Evolutionary conservation across 1,284 basidiomycete genomes (phyloP).

Genomic region (Mycosarcoma mackinlayi): DNA sequence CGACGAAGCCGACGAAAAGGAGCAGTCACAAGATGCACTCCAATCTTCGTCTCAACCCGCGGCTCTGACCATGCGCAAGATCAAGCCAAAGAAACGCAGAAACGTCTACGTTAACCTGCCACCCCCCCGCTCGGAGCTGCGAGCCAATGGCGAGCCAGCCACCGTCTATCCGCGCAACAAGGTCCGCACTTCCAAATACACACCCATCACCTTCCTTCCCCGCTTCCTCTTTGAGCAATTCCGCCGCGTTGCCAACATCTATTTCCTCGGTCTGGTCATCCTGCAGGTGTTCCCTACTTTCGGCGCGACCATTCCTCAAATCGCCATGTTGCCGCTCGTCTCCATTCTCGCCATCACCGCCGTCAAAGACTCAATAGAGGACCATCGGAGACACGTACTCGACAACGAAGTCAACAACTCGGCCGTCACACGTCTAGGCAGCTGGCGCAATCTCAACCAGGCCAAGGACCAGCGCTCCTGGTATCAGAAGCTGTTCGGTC

Average conservation of each 20-base stretch:
- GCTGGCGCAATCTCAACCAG: constrained; percentile 90
- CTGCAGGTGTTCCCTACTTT: constrained; percentile 91
- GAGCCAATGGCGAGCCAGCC: constrained; percentile 80
- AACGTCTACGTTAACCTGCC: constrained; percentile 63
- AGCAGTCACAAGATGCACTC: not conserved
- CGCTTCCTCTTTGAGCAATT: constrained; percentile 66
- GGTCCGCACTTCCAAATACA: constrained; percentile 94
- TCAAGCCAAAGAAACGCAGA: constrained; percentile 57
- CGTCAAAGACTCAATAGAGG: constrained; percentile 93
- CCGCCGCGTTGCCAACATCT: constrained; percentile 85
- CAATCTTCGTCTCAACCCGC: constrained; percentile 16
- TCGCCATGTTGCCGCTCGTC: constrained; percentile 85
- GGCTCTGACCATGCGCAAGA: constrained; percentile 49
- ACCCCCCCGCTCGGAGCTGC: constrained; percentile 75
- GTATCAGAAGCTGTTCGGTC: constrained; percentile 80
- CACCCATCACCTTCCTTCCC: constrained; percentile 87
- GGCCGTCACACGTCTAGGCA: constrained; percentile 83
- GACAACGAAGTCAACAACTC: constrained; percentile 94
- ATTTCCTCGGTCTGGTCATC: constrained; percentile 86
- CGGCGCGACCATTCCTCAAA: constrained; percentile 84
- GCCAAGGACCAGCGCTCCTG: constrained; percentile 80
- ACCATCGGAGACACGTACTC: constrained; percentile 84
- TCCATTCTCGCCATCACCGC: constrained; percentile 90
- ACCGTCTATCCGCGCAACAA: constrained; percentile 88
- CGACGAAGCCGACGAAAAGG: constrained; percentile 22